Conservation (phyloP, 2,329 filamentous ascomycete genomes). For the Metarhizium sp. region DNA sequence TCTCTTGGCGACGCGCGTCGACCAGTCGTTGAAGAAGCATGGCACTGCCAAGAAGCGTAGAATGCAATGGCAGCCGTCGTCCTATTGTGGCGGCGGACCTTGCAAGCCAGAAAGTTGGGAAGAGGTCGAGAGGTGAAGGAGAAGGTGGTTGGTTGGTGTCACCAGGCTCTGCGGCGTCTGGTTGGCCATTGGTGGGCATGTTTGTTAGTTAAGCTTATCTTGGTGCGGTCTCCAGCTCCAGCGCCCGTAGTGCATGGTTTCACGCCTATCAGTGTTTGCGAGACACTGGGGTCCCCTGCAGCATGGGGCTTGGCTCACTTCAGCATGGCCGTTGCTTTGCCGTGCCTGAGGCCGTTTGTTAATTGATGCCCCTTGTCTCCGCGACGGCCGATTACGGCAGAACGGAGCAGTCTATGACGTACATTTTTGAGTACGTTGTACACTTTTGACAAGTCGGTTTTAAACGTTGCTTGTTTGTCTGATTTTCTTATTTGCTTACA, state of each 20-base stretch:
- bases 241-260: neutral
- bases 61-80: neutral
- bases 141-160: no score
- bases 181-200: neutral
- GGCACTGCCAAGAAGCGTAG: neutral
- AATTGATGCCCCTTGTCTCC: no score
- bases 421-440: no score
- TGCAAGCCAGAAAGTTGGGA: neutral
- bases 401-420: no score
- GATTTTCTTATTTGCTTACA: no score
- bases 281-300: neutral
- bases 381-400: neutral
- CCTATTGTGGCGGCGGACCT: neutral
- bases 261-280: neutral
- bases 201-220: neutral
- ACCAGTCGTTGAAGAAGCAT: neutral
- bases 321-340: neutral
- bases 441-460: no score
- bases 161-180: no score
- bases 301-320: neutral
- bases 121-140: no score
- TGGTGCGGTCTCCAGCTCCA: neutral
- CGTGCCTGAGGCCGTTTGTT: no score
- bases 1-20: constrained; percentile 4
- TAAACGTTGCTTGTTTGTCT: no score